Conservation (phyloP, 306 rosid species). For the Castanea sativa region DNA sequence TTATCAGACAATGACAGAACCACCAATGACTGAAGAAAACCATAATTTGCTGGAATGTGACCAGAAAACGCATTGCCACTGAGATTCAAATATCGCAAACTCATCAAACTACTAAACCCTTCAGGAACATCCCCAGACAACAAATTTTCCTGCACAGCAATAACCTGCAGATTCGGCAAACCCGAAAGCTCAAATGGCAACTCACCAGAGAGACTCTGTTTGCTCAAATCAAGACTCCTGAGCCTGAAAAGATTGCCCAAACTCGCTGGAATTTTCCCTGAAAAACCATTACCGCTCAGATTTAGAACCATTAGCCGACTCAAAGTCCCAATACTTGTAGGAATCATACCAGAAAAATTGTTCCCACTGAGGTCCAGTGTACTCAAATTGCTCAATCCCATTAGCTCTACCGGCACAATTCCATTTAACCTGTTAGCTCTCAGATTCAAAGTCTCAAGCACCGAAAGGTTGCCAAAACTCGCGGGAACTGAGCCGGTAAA, state of each 20-base stretch:
- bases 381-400: conserved; percentile 58
- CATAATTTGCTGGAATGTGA: conserved; percentile 72
- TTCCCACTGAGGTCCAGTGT: conserved; percentile 72
- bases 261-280: conserved; percentile 66
- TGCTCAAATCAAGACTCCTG: conserved; percentile 81
- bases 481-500: conserved; percentile 66
- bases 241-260: conserved; percentile 79
- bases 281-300: conserved; percentile 74
- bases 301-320: conserved; percentile 60
- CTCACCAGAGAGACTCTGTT: conserved; percentile 78
- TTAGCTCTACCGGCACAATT: conserved; percentile 48
- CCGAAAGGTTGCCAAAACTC: conserved; percentile 58
- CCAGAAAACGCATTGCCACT: conserved; percentile 76
- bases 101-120: conserved; percentile 88
- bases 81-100: conserved; percentile 65
- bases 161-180: conserved; percentile 75
- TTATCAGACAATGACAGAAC: conserved; percentile 72
- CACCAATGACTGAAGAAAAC: conserved; percentile 65
- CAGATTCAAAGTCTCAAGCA: conserved; percentile 63
- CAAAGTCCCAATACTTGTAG: conserved; percentile 49
- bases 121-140: conserved; percentile 80
- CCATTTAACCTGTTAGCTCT: conserved; percentile 64
- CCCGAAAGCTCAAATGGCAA: conserved; percentile 87
- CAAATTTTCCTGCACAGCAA: conserved; percentile 71
- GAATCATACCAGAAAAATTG: conserved; percentile 56